Percentiles rank a stretch among this genome's conserved stretches.
Evolutionary conservation across 495 filamentous ascomycete species (phyloP).

Genomic region (Neurospora sp.): DNA sequence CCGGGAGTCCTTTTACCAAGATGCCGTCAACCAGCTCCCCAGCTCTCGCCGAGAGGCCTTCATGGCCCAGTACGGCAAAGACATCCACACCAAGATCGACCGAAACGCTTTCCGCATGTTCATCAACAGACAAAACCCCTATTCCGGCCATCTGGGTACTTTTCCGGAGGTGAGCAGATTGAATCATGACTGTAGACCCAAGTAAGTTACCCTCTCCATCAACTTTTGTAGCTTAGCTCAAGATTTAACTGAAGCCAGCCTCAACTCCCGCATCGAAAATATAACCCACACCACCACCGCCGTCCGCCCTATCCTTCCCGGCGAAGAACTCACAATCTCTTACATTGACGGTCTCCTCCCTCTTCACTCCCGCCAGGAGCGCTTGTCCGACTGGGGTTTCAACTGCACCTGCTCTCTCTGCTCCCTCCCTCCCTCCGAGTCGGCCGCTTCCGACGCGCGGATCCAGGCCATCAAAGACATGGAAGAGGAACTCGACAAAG

Average conservation of each 20-base stretch:
- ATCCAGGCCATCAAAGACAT: constrained; percentile 24
- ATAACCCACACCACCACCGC: constrained; percentile 31
- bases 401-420: constrained; percentile 30
- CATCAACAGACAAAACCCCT: constrained; percentile 17
- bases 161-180: constrained; percentile 29
- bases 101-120: constrained; percentile 32
- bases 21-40: constrained; percentile 22
- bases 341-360: constrained; percentile 27
- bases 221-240: too few species aligned
- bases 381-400: constrained; percentile 31
- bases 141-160: constrained; percentile 22
- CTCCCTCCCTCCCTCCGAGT: constrained; percentile 9
- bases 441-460: constrained; percentile 23
- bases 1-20: constrained; percentile 18
- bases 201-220: constrained; percentile 19
- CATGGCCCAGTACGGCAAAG: constrained; percentile 24
- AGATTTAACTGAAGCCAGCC: neutral
- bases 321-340: constrained; percentile 33
- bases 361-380: constrained; percentile 21
- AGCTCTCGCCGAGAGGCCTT: constrained; percentile 12
- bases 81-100: constrained; percentile 25
- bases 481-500: constrained; percentile 26
- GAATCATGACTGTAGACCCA: constrained; percentile 38
- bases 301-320: constrained; percentile 26
- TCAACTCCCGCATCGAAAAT: constrained; percentile 31